These are phyloP conservation scores for Thecaphora frezii DNA, from an alignment of 1,284 basidiomycete species.

Conservation along the genomic window DNA sequence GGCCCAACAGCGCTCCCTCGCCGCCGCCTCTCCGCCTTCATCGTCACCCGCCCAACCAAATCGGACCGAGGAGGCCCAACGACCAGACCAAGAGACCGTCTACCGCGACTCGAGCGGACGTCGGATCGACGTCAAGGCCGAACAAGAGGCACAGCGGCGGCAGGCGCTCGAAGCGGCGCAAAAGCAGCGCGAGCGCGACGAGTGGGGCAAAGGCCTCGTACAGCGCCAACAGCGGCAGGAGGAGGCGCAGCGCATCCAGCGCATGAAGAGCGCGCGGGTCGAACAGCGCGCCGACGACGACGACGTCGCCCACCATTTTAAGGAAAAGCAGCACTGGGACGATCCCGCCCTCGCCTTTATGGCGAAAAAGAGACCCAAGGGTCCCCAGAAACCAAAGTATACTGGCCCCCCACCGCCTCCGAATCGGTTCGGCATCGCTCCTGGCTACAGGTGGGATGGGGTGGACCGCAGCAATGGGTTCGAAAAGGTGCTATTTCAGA, in stretches of 20 bases:
- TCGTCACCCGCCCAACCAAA: not conserved
- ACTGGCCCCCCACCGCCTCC: slow-evolving; percentile 82
- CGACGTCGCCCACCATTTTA: slow-evolving; percentile 80
- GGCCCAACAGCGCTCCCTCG: slow-evolving; percentile 2
- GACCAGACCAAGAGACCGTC: slow-evolving; percentile 73
- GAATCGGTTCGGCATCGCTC: slow-evolving; percentile 90
- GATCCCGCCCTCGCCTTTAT: slow-evolving; percentile 92
- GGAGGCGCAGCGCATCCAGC: slow-evolving; percentile 8
- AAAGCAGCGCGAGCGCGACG: slow-evolving; percentile 83
- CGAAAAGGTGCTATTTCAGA: slow-evolving; percentile 71
- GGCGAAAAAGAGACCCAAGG: slow-evolving; percentile 69
- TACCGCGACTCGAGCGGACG: slow-evolving; percentile 88
- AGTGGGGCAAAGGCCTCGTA: slow-evolving; percentile 84
- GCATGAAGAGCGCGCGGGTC: slow-evolving; percentile 6
- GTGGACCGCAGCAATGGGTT: slow-evolving; percentile 80
- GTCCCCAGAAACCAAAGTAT: slow-evolving; percentile 80
- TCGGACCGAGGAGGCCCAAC: slow-evolving; percentile 62
- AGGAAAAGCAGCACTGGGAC: slow-evolving; percentile 81
- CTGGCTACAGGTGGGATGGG: slow-evolving; percentile 90
- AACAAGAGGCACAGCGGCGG: slow-evolving; percentile 75
- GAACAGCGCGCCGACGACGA: slow-evolving; percentile 70
- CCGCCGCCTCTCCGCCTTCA: not conserved
- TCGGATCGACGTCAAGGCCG: slow-evolving; percentile 82
- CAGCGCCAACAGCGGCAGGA: slow-evolving; percentile 73
- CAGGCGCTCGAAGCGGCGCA: slow-evolving; percentile 15